A percentile compares a stretch with the other conserved stretches of the same genome.
phyloP scores from a whole-genome alignment of 2,329 filamentous ascomycete species.

The Bipolaris oryzae region DNA sequence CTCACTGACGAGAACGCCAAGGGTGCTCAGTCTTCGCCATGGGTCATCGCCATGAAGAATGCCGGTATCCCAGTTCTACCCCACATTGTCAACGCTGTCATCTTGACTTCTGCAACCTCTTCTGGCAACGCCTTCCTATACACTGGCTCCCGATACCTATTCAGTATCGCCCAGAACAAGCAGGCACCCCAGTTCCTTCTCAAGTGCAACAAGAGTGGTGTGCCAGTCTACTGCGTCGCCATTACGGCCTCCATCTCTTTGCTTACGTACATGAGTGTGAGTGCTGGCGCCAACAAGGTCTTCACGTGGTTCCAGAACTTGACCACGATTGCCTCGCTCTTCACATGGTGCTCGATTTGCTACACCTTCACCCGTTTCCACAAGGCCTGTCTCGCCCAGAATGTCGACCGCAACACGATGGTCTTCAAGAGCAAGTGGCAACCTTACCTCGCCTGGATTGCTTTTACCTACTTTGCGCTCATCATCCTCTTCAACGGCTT shows the following conservation, averaged over 20 bases:
- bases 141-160: conserved; percentile 59
- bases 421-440: conserved; percentile 57
- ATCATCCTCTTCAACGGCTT: conserved; percentile 67
- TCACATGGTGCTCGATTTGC: conserved; percentile 61
- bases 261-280: conserved; percentile 58
- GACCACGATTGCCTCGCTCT: conserved; percentile 63
- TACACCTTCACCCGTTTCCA: conserved; percentile 66
- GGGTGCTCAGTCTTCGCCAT: conserved; percentile 46
- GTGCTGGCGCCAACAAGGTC: conserved; percentile 52
- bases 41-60: conserved; percentile 69
- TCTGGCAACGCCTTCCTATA: conserved; percentile 71
- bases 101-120: conserved; percentile 74
- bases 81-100: conserved; percentile 76
- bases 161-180: conserved; percentile 56
- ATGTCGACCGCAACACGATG: conserved; percentile 60
- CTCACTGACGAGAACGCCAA: conserved; percentile 54
- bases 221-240: conserved; percentile 49
- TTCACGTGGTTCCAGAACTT: conserved; percentile 76
- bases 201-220: conserved; percentile 54
- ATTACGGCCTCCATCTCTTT: conserved; percentile 51
- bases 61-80: conserved; percentile 72
- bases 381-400: conserved; percentile 53
- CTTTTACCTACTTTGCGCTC: conserved; percentile 62
- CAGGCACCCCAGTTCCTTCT: conserved; percentile 61
- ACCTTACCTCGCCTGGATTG: conserved; percentile 63